These are phyloP conservation scores for Podospora fimiseda DNA, from an alignment of 495 filamentous ascomycete species.

Conservation along the genomic window DNA sequence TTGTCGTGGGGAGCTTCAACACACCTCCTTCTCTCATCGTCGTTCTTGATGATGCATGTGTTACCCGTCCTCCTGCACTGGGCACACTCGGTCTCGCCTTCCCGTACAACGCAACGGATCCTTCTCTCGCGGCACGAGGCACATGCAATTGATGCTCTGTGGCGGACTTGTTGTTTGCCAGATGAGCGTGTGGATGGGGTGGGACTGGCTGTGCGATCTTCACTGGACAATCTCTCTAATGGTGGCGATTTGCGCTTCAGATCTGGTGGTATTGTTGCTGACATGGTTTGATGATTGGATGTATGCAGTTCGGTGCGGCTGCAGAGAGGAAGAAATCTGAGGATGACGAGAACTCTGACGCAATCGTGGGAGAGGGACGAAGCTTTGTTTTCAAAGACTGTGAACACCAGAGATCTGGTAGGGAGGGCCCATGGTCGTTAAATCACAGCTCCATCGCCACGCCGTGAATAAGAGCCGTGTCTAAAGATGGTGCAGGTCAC, in stretches of 20 bases:
- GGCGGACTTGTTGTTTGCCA: constrained; percentile 31
- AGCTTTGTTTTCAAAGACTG: constrained; percentile 4
- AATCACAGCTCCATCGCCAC: constrained; percentile 6
- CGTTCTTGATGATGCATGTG: constrained; percentile 51
- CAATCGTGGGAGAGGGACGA: not conserved
- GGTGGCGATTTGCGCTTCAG: constrained; percentile 18
- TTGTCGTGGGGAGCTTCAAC: not conserved
- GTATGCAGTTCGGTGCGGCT: not conserved
- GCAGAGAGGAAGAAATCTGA: not conserved
- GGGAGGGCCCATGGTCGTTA: constrained; percentile 6
- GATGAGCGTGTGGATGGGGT: constrained; percentile 19
- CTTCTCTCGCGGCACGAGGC: constrained; percentile 45
- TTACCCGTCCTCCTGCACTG: constrained; percentile 47
- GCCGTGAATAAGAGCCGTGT: constrained; percentile 14
- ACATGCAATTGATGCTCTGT: constrained; percentile 36
- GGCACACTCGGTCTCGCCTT: constrained; percentile 44
- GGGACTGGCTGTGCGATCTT: constrained; percentile 25
- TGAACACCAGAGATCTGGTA: not conserved
- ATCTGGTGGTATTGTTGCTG: constrained; percentile 3
- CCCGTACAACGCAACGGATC: constrained; percentile 51
- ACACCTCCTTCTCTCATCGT: constrained; percentile 48
- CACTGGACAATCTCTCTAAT: constrained; percentile 21
- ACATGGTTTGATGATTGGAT: constrained; percentile 3
- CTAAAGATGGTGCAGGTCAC: constrained; percentile 8
- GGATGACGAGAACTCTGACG: not conserved